Base-by-base conservation (phyloP, 257 asterid genomes). In the Nicotiana knightiana region DNA sequence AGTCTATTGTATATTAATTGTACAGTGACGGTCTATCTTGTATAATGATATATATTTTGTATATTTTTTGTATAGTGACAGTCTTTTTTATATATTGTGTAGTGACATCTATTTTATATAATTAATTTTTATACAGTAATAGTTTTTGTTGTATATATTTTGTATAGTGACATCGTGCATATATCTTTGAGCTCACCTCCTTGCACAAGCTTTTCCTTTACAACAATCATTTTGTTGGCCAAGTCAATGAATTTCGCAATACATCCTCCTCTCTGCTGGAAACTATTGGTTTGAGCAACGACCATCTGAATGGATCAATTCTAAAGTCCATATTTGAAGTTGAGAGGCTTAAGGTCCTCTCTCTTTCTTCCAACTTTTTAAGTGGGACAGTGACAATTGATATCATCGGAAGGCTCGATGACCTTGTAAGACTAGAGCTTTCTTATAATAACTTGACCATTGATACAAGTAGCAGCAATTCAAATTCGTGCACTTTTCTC, bases 351-450 rank as follows among this genome's bases (percentile, higher is more conserved):
- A 53, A 37, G 2, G 71, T 65, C 15, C 89, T 89, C 71, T 63
- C 68, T 24, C 87, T 87, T 76, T 86, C 87, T 75, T 86, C 83
- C n/a, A 89, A 89, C 73, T 35, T 17, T 1, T 87, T 87, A 78
- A 83, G 59, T 13, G 92, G 87, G 64, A 68, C n/a, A 16, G 1
- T 84, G 9, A 9, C 73, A 35, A n/a, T 81, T 16, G 81, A 65
- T 5, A 61, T 54, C 37, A 13, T 89, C 33, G 85, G 79, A 55
- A 82, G 18, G 32, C 82, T 28, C 24, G 24, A 0, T 21, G 0
- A 21, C 24, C 24, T 21, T 21, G 24, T 21, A 21, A 21, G 24
- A 21, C 24, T 21, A 21, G 24, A 21, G 24, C 24, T 21, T 21
- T 28, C 30, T 28, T 28, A 28, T 28, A 28, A 28, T 28, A 28